Evolutionary conservation across 2,329 filamentous ascomycete species (phyloP), one percentile per base, ranked within the genome.

Genomic region (Apiospora aurea): DNA sequence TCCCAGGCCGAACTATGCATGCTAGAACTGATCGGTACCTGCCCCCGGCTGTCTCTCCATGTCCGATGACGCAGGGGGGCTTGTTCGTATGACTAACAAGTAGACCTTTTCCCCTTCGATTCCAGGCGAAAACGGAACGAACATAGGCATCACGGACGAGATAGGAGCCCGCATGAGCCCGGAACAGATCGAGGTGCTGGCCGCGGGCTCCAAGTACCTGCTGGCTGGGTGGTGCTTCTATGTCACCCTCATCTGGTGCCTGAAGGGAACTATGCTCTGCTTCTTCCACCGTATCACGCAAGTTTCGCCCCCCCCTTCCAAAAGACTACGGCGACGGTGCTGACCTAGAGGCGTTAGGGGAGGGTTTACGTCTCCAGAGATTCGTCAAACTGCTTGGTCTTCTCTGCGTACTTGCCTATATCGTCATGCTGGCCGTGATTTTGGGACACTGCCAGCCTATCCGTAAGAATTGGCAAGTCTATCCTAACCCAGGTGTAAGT

Each of bases 251-350:
- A 84, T 85, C 24, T 85, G 84, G 82, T 69, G 79, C 67, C 76
- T 85, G 34, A 85, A 85, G 72, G 82, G 79, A 6, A 82, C 81
- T 73, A 83, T 85, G 75, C 74, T 85, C n/a, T 85, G 81, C 72
- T 82, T 85, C 71, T 85, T 83, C 73, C 78, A 80, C 67, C 80
- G 84, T 57, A 79, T 85, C 73, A 85, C 83, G 83, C 84, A 77
- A 67, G 81, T 75, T 16, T 16, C n/a, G 5, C 13, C 13, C 11
- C n/a, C 13, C 13, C 11, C n/a, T 47, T 24, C 26, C 29, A 38
- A 4, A 6, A 8, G 21, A 34, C 2, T 21, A 1, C 2, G 29
- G 18, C 1, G 16, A 14, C 4, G 4, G 21, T 64, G 10, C 57
- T 61, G 21, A 64, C 18, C 21, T 29, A n/a, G 10, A 64, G 4